These are phyloP conservation scores for Wickerhamiella siamensis DNA, from an alignment of 805 yeast species.

Conservation along the genomic window DNA sequence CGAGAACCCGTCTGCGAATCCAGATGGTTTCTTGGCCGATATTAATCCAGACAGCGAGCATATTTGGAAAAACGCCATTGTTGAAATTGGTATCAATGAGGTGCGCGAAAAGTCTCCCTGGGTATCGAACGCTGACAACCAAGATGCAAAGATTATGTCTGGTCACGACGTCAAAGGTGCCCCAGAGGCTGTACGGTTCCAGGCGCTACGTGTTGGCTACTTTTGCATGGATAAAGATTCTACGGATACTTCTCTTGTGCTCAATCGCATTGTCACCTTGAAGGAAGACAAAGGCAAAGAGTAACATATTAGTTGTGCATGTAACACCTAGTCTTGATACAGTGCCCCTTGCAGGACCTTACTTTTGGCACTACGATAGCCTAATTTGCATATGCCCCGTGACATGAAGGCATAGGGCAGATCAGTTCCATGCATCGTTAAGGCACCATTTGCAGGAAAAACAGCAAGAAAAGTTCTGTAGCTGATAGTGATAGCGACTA, in stretches of 20 bases:
- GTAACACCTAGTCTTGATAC: no score
- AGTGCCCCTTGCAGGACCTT: no score
- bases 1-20: slow-evolving; percentile 80
- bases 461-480: no score
- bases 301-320: no score
- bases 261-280: slow-evolving; percentile 86
- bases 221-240: slow-evolving; percentile 81
- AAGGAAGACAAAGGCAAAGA: slow-evolving; percentile 49
- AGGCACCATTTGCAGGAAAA: no score
- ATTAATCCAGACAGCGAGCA: slow-evolving; percentile 69
- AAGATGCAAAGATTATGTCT: slow-evolving; percentile 40
- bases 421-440: no score
- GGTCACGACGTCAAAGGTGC: slow-evolving; percentile 45
- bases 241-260: slow-evolving; percentile 42
- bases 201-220: slow-evolving; percentile 92
- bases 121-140: slow-evolving; percentile 37
- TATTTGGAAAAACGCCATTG: slow-evolving; percentile 45
- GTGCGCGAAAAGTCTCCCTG: slow-evolving; percentile 62
- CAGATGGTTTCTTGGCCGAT: slow-evolving; percentile 78
- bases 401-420: no score
- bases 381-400: no score
- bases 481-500: no score
- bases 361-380: no score
- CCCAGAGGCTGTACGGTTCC: slow-evolving; percentile 86
- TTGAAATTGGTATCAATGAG: slow-evolving; percentile 65